Base-by-base conservation (phyloP, 2,329 filamentous ascomycete species). In the Pseudocercospora crystallina region DNA sequence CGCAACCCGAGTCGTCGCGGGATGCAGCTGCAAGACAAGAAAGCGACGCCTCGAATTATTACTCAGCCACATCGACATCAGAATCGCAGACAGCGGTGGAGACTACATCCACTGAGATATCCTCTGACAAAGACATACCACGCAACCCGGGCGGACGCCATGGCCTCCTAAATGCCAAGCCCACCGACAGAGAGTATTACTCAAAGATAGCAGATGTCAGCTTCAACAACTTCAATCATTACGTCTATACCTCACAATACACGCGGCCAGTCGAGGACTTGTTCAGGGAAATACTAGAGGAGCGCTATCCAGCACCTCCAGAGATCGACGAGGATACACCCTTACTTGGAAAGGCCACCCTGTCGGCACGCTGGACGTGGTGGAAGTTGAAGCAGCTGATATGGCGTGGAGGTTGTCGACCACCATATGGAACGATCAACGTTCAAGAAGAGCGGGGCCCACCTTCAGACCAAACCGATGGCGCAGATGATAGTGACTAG, bases 221-320 rank as follows among this genome's bases (percentile, higher is more conserved):
- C 15, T 45, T 60, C 29, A 51, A 47, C 47, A 48, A 52, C 35
- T 37, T 30, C 37, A 47, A 63, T 42, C 38, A 59, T 17, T 10
- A 61, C 20, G 52, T 46, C 39, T 60, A 56, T 36, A 51, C 43
- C 11, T 61, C 61, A 12, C 41, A 47, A 14, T 57, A 63, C 44
- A 63, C 61, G 10, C 49, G 60, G 17, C 56, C 62, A 14, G 54
- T 49, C 12, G 39, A 29, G 29, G 59, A 62, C 12, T 34, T 64
- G 30, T 26, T 61, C 47, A 40, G 42, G 15, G 60, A 65, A 38
- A 41, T 63, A 9, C 26, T 63, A 31, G 58, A 61, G 29, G 54
- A 57, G 49, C 45, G 57, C 17, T 60, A 57, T 42, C 56, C 58
- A 12, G 35, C 26, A 26, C 9, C 11, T 31, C n/a, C 20, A 17